phyloP scores from a whole-genome alignment of 192 early-diverging fungal genomes.

The Helicostylum pulchrum region DNA sequence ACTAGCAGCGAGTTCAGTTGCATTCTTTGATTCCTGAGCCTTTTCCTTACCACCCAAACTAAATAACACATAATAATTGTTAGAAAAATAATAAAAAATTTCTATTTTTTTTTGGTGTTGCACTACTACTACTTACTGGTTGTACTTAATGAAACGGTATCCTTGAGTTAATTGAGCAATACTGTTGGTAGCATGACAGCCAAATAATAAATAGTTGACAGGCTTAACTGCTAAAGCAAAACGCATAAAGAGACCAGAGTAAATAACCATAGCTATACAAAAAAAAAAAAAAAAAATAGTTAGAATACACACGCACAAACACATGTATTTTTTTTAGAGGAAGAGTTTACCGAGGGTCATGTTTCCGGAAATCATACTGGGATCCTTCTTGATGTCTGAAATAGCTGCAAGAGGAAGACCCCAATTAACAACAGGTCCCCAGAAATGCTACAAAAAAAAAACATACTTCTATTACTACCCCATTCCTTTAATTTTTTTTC shows the following conservation, averaged over 20 bases:
- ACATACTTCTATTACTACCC: slow-evolving; percentile 5
- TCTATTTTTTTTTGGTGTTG: neutral
- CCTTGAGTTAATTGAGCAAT: slow-evolving; percentile 84
- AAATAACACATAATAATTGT: slow-evolving; percentile 12
- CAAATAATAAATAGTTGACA: slow-evolving; percentile 87
- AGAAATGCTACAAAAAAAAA: slow-evolving; percentile 43
- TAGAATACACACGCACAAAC: neutral
- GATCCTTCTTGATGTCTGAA: slow-evolving; percentile 85
- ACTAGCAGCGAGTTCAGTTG: neutral
- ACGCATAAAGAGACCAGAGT: slow-evolving; percentile 91
- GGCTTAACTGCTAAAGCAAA: slow-evolving; percentile 93
- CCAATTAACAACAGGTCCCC: slow-evolving; percentile 79
- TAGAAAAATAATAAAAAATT: too few relatives aligned
- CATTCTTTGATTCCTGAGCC: slow-evolving; percentile 1
- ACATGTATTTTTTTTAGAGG: too few relatives aligned
- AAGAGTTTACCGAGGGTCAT: slow-evolving; percentile 76
- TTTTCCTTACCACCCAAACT: slow-evolving; percentile 42
- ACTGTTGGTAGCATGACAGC: slow-evolving; percentile 91
- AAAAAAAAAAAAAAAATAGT: neutral
- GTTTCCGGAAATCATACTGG: slow-evolving; percentile 88
- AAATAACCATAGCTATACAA: slow-evolving; percentile 68
- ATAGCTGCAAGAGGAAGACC: slow-evolving; percentile 95
- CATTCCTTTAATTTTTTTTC: neutral
- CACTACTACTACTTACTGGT: slow-evolving; percentile 53
- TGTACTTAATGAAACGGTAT: slow-evolving; percentile 77